Evolutionary conservation across 1,284 basidiomycete genomes (phyloP), one percentile per base, ranked within the genome.

Genomic region (Marasmius tenuissimus): DNA sequence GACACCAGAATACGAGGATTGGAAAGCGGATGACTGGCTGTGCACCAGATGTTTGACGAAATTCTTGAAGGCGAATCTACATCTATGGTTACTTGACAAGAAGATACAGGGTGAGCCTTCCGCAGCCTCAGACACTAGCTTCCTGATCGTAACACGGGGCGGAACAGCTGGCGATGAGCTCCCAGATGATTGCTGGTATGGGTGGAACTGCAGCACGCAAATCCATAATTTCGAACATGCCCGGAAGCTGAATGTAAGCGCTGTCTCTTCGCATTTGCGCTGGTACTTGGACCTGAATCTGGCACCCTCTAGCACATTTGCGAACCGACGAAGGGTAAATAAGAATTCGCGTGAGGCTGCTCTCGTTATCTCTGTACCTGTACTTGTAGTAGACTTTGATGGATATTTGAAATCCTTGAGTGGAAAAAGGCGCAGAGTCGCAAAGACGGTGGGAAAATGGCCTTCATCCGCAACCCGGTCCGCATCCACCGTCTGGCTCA

Each of bases 1-100:
- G 37, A 33, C 18, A 20, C 51, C 27, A 14, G 18, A 38, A 16
- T 45, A 14, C 50, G 10, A 37, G 70, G 71, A 67, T 40, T 73
- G 72, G 76, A 63, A 68, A 22, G 71, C 71, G 58, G 64, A 70
- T 10, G 70, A 76, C 38, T 73, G 69, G 73, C 16, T 77, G n/a
- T 78, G 76, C 61, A 59, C 65, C 47, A 16, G 48, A 0, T 77
- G 75, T 58, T 67, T 78, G 50, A 62, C 50, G 11, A 61, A 58
- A 22, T 61, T 78, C 34, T 35, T 78, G 40, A 61, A 60, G 5
- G 63, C 66, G 12, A 71, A 72, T 60, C 58, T 62, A 20, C 61
- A 62, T 45, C 22, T 62, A 10, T 62, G 61, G 61, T 52, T 62
- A n/a, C 47, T 56, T 20, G 39, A 58, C 35, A 58, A 58, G 22